phyloP scores from a whole-genome alignment of 768 basidiomycete species.

The Fomitopsis serialis region DNA sequence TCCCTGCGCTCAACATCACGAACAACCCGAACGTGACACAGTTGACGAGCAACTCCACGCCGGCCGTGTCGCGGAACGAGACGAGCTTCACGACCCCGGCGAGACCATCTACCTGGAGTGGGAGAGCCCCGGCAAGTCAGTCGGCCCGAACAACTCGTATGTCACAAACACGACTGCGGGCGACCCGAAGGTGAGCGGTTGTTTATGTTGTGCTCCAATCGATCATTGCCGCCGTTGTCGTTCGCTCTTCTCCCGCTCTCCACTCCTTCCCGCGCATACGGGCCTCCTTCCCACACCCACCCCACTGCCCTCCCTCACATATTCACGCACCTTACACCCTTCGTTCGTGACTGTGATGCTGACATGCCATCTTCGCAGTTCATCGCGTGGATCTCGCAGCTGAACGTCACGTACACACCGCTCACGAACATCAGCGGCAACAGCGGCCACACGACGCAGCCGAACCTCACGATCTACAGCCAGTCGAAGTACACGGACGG shows the following conservation, averaged over 20 bases:
- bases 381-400: conserved; percentile 54
- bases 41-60: conserved; percentile 29
- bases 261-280: no score
- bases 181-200: conserved; percentile 28
- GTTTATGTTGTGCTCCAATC: neutral
- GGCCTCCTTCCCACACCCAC: neutral
- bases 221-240: neutral
- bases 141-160: conserved; percentile 46
- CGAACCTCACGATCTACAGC: conserved; percentile 40
- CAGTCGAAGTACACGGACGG: conserved; percentile 11
- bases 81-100: conserved; percentile 42
- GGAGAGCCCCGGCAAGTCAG: conserved; percentile 49
- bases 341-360: neutral
- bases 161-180: conserved; percentile 44
- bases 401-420: conserved; percentile 55
- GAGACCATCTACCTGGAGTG: conserved; percentile 42
- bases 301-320: neutral
- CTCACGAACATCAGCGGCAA: conserved; percentile 37
- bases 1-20: conserved; percentile 48
- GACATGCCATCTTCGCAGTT: conserved; percentile 27
- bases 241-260: neutral
- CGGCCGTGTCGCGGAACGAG: conserved; percentile 52
- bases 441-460: conserved; percentile 44
- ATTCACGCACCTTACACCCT: neutral
- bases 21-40: conserved; percentile 27